Conservation (phyloP, 768 basidiomycete genomes). For the Boletus rubroflammeus region DNA sequence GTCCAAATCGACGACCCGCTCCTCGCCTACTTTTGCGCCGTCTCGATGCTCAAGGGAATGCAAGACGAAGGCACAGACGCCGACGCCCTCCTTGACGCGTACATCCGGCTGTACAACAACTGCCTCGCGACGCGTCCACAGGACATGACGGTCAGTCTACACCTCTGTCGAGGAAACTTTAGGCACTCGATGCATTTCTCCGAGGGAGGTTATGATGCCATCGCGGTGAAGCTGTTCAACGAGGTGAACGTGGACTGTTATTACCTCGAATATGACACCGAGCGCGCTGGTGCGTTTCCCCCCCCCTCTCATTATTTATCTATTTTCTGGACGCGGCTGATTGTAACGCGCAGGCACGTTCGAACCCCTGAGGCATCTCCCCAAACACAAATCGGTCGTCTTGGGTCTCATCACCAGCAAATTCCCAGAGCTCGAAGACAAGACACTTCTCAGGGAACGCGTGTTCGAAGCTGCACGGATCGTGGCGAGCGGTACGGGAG, state of each 20-base stretch:
- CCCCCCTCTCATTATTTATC: fast-evolving
- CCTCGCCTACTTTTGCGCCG: slow-evolving; percentile 63
- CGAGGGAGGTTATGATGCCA: slow-evolving; percentile 44
- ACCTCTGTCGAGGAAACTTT: slow-evolving; percentile 42
- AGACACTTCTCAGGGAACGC: slow-evolving; percentile 36
- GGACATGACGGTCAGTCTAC: slow-evolving; percentile 41
- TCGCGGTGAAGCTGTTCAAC: slow-evolving; percentile 45
- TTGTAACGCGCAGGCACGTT: slow-evolving; percentile 21
- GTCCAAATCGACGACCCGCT: slow-evolving; percentile 48
- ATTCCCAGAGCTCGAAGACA: slow-evolving; percentile 41
- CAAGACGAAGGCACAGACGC: slow-evolving; percentile 57
- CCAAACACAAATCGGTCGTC: slow-evolving; percentile 38
- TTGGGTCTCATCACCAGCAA: slow-evolving; percentile 45
- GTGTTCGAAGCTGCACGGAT: slow-evolving; percentile 42
- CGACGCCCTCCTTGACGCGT: slow-evolving; percentile 62
- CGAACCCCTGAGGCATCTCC: slow-evolving; percentile 30
- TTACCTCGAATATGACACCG: slow-evolving; percentile 48
- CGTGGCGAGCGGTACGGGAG: slow-evolving; percentile 37
- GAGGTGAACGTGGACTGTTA: slow-evolving; percentile 41
- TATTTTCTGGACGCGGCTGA: neutral
- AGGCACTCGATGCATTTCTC: slow-evolving; percentile 37
- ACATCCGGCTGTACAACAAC: slow-evolving; percentile 39
- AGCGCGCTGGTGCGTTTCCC: slow-evolving; percentile 37
- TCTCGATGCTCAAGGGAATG: slow-evolving; percentile 54
- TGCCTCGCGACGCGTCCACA: slow-evolving; percentile 35